A percentile compares a stretch with the other conserved stretches of the same genome.
Evolutionary conservation across 1,139 yeast genomes (phyloP).

Genomic region (Scheffersomyces insectosa): DNA sequence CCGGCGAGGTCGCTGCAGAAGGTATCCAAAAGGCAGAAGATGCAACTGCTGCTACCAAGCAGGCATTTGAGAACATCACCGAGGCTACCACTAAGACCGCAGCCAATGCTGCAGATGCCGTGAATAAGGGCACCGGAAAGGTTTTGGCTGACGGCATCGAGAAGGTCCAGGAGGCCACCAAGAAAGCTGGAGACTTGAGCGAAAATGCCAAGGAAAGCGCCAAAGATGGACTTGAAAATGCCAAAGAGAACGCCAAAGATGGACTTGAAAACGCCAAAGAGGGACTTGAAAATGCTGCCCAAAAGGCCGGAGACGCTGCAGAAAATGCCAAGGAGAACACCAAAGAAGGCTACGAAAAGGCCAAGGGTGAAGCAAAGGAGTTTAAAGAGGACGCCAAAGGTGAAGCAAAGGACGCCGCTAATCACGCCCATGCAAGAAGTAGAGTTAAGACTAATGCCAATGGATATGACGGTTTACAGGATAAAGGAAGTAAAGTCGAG

Average conservation of each 20-base stretch:
- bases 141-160: slow-evolving; percentile 37
- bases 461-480: slow-evolving; percentile 43
- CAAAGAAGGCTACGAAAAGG: slow-evolving; percentile 2
- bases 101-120: slow-evolving; percentile 10
- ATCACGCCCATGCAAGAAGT: neutral
- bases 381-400: slow-evolving; percentile 1
- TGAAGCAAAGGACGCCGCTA: neutral
- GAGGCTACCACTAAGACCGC: slow-evolving; percentile 9
- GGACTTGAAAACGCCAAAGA: slow-evolving; percentile 3
- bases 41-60: slow-evolving; percentile 11
- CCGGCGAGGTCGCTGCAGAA: slow-evolving; percentile 29
- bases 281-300: neutral
- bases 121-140: slow-evolving; percentile 28
- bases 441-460: slow-evolving; percentile 26
- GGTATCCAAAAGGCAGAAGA: slow-evolving; percentile 24
- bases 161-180: slow-evolving; percentile 25
- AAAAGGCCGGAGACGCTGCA: neutral
- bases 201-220: slow-evolving; percentile 5
- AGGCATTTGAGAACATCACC: no score
- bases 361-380: neutral
- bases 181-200: slow-evolving; percentile 8
- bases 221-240: slow-evolving; percentile 1
- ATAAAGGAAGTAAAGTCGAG: slow-evolving; percentile 44
- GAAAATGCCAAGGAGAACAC: slow-evolving; percentile 6
- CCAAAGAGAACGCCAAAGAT: slow-evolving; percentile 5